Evolutionary conservation across 2,329 filamentous ascomycete species (phyloP).

Genomic region (Shiraia bambusicola): DNA sequence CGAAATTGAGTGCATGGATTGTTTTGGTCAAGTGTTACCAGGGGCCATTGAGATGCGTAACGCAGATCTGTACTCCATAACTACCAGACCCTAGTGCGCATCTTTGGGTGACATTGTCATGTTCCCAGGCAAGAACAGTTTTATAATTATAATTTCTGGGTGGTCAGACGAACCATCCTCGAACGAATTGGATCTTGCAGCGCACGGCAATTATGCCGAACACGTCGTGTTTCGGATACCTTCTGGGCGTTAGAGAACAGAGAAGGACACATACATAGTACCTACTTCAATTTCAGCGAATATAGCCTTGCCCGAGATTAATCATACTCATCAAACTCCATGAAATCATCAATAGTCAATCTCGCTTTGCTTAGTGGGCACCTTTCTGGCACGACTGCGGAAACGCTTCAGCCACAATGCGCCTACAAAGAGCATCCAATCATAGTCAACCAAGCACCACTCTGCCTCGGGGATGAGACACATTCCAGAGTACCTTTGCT

Average conservation of each 20-base stretch:
- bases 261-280: conserved; percentile 10
- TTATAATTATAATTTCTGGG: too few species aligned
- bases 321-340: conserved; percentile 3
- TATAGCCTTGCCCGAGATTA: conserved; percentile 2
- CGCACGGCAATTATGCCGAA: conserved; percentile 1
- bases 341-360: conserved; percentile 10
- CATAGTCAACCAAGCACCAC: conserved; percentile 8
- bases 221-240: conserved; percentile 16
- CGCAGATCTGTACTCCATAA: too few species aligned
- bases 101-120: too few species aligned
- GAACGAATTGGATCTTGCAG: not conserved
- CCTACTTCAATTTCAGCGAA: conserved; percentile 6
- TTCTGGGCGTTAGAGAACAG: conserved; percentile 16
- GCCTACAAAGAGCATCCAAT: conserved; percentile 11
- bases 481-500: not conserved
- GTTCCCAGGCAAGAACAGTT: too few species aligned
- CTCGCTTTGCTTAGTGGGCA: conserved; percentile 8
- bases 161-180: too few species aligned
- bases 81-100: too few species aligned
- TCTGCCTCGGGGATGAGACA: conserved; percentile 7
- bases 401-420: conserved; percentile 8
- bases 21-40: too few species aligned
- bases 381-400: conserved; percentile 3
- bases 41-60: too few species aligned
- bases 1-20: too few species aligned